These are phyloP conservation scores for Scopulariopsis brevicaulis DNA, from an alignment of 2,329 filamentous ascomycete genomes.

Conservation along the genomic window DNA sequence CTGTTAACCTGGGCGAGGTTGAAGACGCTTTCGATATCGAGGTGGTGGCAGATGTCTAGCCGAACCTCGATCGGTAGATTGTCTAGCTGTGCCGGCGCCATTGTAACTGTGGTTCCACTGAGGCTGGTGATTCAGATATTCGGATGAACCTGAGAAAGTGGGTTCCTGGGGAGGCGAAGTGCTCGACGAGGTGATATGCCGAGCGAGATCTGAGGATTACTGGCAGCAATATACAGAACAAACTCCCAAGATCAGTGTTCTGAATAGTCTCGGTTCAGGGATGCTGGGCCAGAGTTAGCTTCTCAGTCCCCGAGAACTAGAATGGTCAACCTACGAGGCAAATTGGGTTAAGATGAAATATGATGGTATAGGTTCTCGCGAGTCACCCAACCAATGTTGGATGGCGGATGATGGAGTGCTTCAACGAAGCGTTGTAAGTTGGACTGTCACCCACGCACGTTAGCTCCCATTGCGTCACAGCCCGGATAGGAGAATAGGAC, in stretches of 20 bases:
- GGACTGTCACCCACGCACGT: neutral
- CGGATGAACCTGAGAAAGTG: neutral
- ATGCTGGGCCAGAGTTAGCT: neutral
- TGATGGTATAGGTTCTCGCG: neutral
- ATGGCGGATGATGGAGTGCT: neutral
- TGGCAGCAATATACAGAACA: neutral
- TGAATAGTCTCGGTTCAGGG: neutral
- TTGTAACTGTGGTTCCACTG: neutral
- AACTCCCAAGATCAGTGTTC: neutral
- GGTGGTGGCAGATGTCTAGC: constrained; percentile 32
- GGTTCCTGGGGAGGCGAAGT: neutral
- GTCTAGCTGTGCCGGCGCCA: neutral
- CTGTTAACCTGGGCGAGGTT: constrained; percentile 24
- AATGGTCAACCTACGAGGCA: neutral
- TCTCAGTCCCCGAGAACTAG: neutral
- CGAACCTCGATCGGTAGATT: constrained; percentile 32
- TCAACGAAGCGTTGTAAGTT: neutral
- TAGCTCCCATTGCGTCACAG: neutral
- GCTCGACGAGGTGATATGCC: neutral
- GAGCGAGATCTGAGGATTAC: no score
- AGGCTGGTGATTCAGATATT: neutral
- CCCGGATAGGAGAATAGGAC: neutral
- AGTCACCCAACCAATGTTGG: neutral
- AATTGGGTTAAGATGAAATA: neutral
- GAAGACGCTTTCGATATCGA: constrained; percentile 28